These are phyloP conservation scores for Zalaria sp. DNA, from an alignment of 2,329 filamentous ascomycete species.

Conservation along the genomic window DNA sequence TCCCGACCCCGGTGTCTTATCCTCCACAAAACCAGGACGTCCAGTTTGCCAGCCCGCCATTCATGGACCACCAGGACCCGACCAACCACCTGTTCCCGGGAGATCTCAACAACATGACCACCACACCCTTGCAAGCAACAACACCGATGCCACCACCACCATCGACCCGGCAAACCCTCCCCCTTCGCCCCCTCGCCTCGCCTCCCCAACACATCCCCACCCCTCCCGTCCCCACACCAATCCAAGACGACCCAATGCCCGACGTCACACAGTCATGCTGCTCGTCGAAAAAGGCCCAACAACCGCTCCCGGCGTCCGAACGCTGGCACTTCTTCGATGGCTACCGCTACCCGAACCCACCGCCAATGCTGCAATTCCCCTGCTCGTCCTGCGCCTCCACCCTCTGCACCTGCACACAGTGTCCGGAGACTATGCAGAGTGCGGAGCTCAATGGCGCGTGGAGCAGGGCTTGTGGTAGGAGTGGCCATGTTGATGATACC, in stretches of 20 bases:
- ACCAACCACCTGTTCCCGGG: no score
- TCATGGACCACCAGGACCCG: no score
- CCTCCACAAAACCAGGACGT: no score
- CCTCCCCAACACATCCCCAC: background rate
- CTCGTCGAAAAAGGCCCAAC: constrained; percentile 1
- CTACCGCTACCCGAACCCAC: constrained; percentile 1
- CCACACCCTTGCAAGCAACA: no score
- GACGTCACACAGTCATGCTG: constrained; percentile 5
- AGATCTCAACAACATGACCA: no score
- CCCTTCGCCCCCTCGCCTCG: background rate
- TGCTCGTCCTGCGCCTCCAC: constrained; percentile 6
- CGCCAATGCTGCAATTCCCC: constrained; percentile 4
- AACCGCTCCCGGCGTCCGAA: background rate
- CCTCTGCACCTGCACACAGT: constrained; percentile 5
- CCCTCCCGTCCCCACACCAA: constrained; percentile 1
- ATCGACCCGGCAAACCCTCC: background rate
- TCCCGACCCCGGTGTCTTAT: no score
- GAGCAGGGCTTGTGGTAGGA: constrained; percentile 5
- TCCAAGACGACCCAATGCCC: background rate
- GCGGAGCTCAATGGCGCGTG: constrained; percentile 5
- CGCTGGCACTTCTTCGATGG: background rate
- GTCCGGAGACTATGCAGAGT: constrained; percentile 6
- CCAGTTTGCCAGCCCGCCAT: no score
- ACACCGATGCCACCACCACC: no score
- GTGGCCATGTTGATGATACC: constrained; percentile 4